phyloP scores from a whole-genome alignment of 208 protist species.

The Leishmania mexicana region DNA sequence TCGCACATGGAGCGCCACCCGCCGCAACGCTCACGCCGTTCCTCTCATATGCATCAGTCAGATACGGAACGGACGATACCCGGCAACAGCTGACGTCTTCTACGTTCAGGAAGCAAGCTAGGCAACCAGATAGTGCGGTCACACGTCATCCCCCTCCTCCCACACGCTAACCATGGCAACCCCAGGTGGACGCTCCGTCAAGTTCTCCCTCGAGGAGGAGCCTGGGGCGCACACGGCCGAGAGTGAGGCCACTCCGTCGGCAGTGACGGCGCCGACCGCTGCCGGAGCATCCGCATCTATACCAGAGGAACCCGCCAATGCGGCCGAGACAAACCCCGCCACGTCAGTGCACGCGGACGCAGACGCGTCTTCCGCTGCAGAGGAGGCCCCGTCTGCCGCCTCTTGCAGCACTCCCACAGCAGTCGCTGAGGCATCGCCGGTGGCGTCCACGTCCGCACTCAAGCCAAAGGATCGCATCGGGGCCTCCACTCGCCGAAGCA shows the following conservation, averaged over 20 bases:
- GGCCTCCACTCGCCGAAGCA: slow-evolving; percentile 16
- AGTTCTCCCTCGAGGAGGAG: slow-evolving; percentile 35
- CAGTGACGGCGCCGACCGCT: background rate
- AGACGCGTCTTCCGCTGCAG: background rate
- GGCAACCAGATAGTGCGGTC: too few relatives aligned
- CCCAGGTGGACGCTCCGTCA: slow-evolving; percentile 18
- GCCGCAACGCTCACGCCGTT: background rate
- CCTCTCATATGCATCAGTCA: background rate
- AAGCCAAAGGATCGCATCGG: slow-evolving; percentile 60
- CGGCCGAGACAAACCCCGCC: background rate
- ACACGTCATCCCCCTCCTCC: background rate
- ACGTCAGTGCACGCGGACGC: background rate
- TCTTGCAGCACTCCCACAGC: background rate
- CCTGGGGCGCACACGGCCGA: background rate
- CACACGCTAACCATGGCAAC: background rate
- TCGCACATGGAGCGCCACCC: background rate
- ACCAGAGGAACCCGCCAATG: background rate
- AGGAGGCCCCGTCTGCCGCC: background rate
- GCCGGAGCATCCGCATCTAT: background rate
- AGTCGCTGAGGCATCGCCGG: background rate
- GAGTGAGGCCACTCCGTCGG: background rate
- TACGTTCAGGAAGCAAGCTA: background rate
- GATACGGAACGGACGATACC: background rate
- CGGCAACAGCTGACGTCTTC: background rate
- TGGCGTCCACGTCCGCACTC: slow-evolving; percentile 21